Base-by-base conservation (phyloP, 2,329 filamentous ascomycete genomes). In the Aspergillus tamarii region DNA sequence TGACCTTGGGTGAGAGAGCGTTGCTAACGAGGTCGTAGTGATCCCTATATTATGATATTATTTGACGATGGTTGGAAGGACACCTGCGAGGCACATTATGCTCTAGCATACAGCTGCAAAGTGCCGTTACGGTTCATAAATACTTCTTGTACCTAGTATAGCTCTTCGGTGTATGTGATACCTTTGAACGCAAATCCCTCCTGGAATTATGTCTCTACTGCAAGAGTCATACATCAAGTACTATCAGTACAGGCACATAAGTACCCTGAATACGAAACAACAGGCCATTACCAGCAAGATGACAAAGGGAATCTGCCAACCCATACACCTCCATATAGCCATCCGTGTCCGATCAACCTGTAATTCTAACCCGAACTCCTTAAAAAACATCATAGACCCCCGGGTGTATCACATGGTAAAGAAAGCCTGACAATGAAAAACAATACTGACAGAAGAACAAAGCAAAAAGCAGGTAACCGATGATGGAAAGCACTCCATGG, bases 351-450 rank as follows among this genome's bases (percentile, higher is more conserved):
- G 21, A 52, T 34, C 19, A 30, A 52, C 28, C 52, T 55, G 21
- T 55, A 55, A 55, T n/a, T 39, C 52, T 55, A 39, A 19, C 11
- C 32, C 14, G 43, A 43, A 55, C 28, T 45, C 48, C 48, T 54
- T 21, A 4, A 55, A 39, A 39, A 55, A 12, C n/a, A 55, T 16
- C 32, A 34, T 21, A 55, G 21, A 9, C n/a, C 32, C 32, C 30
- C 34, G 12, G n/a, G 52, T 55, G 52, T 55, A 55, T 39, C 52
- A 54, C n/a, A 30, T 23, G 36, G 26, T 21, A 46, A 30, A 19
- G 7, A 26, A 50, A 50, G n/a, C 30, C 28, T 4, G 4, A 30
- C 21, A 32, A 54, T 36, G n/a, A 54, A 21, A 9, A 28, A 11
- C 7, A 54, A 54, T 5, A 32, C 26, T 8, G 30, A 32, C 16